phyloP scores from a whole-genome alignment of 2,329 filamentous ascomycete genomes.

The Chrysoporthe puriensis region DNA sequence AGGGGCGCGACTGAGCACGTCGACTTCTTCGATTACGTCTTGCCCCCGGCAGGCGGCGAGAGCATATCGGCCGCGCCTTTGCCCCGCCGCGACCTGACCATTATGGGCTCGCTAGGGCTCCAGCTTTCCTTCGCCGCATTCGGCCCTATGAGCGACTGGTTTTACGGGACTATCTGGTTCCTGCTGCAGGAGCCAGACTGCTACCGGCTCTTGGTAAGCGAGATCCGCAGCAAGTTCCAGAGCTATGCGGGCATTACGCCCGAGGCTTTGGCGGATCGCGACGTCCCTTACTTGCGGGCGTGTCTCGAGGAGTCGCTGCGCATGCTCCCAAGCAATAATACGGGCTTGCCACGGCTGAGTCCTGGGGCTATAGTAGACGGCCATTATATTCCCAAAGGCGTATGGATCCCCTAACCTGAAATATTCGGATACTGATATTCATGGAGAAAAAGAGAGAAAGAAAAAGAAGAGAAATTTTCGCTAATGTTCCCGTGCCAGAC shows the following conservation, averaged over 20 bases:
- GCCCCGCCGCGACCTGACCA: too few relatives aligned
- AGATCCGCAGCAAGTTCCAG: conserved; percentile 1
- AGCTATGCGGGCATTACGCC: conserved; percentile 1
- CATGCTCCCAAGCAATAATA: not conserved
- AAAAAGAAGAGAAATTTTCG: not conserved
- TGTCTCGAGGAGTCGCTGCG: conserved; percentile 15
- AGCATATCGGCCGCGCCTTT: not conserved
- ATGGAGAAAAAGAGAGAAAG: too few relatives aligned
- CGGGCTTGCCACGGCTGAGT: conserved; percentile 5
- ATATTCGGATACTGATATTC: not conserved
- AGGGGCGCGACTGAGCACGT: not conserved
- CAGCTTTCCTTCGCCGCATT: not conserved
- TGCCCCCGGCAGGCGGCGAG: conserved; percentile 1
- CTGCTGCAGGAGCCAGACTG: not conserved
- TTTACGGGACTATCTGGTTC: not conserved
- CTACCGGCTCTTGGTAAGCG: not conserved
- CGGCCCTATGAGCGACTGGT: conserved; percentile 13
- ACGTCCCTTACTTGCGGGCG: not conserved
- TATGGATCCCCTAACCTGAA: not conserved
- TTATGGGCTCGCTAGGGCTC: not conserved
- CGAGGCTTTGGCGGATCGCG: not conserved
- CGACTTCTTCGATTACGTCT: conserved; percentile 3
- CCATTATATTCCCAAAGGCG: conserved; percentile 8
- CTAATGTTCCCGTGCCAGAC: not conserved
- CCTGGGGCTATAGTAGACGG: conserved; percentile 9